Evolutionary conservation across 768 basidiomycete species (phyloP).

Genomic region (Roridomyces roridus): DNA sequence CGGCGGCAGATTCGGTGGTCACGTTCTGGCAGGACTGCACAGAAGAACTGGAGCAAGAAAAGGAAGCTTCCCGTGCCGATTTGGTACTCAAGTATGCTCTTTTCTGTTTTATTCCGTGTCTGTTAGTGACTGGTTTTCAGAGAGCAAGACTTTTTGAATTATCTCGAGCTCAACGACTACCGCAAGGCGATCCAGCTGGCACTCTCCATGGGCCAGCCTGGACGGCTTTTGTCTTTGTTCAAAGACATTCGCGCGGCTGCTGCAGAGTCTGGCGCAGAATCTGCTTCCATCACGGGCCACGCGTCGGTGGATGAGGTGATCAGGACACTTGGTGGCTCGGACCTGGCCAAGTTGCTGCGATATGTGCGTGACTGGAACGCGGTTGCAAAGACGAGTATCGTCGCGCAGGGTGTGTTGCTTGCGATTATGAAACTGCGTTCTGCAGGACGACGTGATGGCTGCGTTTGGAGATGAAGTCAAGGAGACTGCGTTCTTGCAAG

Average conservation of each 20-base stretch:
- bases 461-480: conserved; percentile 60
- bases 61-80: conserved; percentile 73
- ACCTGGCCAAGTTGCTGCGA: conserved; percentile 80
- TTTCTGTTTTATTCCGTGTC: conserved; percentile 38
- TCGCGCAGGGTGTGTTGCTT: conserved; percentile 86
- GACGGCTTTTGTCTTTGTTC: conserved; percentile 83
- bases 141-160: conserved; percentile 96
- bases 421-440: conserved; percentile 80
- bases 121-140: conserved; percentile 47
- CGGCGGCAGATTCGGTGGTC: conserved; percentile 93
- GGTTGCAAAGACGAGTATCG: conserved; percentile 82
- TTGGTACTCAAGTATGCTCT: conserved; percentile 85
- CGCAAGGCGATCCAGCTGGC: conserved; percentile 90
- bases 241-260: conserved; percentile 54
- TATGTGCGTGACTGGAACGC: conserved; percentile 95
- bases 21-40: conserved; percentile 98
- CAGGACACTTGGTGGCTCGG: conserved; percentile 68
- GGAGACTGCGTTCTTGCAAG: conserved; percentile 37
- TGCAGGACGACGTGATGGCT: conserved; percentile 72
- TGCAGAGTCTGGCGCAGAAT: conserved; percentile 18
- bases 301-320: conserved; percentile 83
- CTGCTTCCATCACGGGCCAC: conserved; percentile 66
- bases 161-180: conserved; percentile 87
- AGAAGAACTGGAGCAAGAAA: conserved; percentile 78
- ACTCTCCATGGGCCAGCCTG: conserved; percentile 92